Percentiles rank a stretch among this genome's conserved stretches.
Evolutionary conservation across 441 rosid species (phyloP).

Genomic region (Bocquillonia castaneifolia): DNA sequence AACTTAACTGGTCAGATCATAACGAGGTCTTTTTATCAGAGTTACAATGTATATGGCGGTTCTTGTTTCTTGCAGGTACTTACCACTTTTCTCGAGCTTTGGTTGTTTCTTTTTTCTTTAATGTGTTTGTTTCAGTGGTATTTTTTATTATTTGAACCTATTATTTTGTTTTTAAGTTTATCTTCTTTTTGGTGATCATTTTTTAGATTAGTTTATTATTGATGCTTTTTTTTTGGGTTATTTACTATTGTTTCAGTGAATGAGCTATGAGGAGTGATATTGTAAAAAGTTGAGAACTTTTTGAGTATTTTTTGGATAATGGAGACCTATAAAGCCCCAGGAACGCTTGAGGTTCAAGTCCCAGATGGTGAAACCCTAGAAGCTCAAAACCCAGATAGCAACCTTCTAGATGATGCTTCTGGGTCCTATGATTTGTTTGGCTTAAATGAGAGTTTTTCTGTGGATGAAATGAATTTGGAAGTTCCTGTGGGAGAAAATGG

Average conservation of each 20-base stretch:
- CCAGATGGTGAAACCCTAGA: slow-evolving; percentile 44
- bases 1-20: slow-evolving; percentile 11
- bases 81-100: neutral
- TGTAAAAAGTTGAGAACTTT: slow-evolving; percentile 11
- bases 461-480: slow-evolving; percentile 25
- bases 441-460: slow-evolving; percentile 24
- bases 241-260: neutral
- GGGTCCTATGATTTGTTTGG: slow-evolving; percentile 19
- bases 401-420: slow-evolving; percentile 16
- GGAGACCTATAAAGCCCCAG: slow-evolving; percentile 36
- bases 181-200: neutral
- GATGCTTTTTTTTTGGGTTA: neutral
- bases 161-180: neutral
- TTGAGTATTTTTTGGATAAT: slow-evolving; percentile 17
- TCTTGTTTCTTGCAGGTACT: slow-evolving; percentile 18
- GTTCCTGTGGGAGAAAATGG: slow-evolving; percentile 23
- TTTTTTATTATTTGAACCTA: no score
- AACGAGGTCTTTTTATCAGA: neutral
- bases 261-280: slow-evolving; percentile 25
- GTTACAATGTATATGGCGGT: slow-evolving; percentile 14
- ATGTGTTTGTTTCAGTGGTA: neutral
- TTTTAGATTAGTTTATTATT: slow-evolving; percentile 2
- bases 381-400: slow-evolving; percentile 13
- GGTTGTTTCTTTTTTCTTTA: neutral
- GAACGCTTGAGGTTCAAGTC: slow-evolving; percentile 35